Percentiles rank a stretch among this genome's conserved stretches.
Conservation (phyloP, 2,329 filamentous ascomycete species). For the Nothophoma quercina region DNA sequence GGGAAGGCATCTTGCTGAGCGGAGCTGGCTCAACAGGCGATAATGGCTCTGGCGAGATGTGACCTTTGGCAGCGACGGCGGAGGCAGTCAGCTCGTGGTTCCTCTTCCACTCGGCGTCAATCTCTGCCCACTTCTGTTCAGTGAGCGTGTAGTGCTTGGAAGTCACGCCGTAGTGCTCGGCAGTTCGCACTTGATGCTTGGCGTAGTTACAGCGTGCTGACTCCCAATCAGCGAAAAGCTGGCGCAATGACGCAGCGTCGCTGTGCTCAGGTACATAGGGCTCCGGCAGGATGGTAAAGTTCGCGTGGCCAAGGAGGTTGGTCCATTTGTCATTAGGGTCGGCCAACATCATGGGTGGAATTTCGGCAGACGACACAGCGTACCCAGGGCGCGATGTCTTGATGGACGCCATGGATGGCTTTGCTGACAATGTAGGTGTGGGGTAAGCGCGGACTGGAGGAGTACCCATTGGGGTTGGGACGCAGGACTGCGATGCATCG, state of each 20-base stretch:
- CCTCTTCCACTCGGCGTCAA: conserved; percentile 76
- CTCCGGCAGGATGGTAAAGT: conserved; percentile 85
- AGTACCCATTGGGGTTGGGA: conserved; percentile 57
- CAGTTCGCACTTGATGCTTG: conserved; percentile 85
- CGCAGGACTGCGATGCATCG: conserved; percentile 59
- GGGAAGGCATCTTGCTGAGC: conserved; percentile 70
- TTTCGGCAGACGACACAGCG: conserved; percentile 60
- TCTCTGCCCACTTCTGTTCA: conserved; percentile 86
- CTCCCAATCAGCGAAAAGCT: conserved; percentile 82
- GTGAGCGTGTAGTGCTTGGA: conserved; percentile 89
- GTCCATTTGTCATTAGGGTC: conserved; percentile 86
- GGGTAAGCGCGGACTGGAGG: conserved; percentile 58
- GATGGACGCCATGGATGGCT: conserved; percentile 80
- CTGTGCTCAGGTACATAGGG: conserved; percentile 75
- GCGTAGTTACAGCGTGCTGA: conserved; percentile 84
- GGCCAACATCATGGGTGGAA: conserved; percentile 68
- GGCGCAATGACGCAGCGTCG: conserved; percentile 66
- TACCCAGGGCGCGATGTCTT: conserved; percentile 54
- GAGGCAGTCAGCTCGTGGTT: conserved; percentile 71
- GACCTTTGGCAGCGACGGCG: conserved; percentile 45
- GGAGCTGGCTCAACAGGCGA: conserved; percentile 60
- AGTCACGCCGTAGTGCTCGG: conserved; percentile 88
- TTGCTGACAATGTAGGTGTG: conserved; percentile 78
- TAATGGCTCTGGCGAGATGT: conserved; percentile 40
- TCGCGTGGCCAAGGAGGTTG: conserved; percentile 85